Evolutionary conservation across 176 grass and related monocot genomes (phyloP), one percentile per base, ranked within the genome.

Genomic region (Thinopyrum elongatum): DNA sequence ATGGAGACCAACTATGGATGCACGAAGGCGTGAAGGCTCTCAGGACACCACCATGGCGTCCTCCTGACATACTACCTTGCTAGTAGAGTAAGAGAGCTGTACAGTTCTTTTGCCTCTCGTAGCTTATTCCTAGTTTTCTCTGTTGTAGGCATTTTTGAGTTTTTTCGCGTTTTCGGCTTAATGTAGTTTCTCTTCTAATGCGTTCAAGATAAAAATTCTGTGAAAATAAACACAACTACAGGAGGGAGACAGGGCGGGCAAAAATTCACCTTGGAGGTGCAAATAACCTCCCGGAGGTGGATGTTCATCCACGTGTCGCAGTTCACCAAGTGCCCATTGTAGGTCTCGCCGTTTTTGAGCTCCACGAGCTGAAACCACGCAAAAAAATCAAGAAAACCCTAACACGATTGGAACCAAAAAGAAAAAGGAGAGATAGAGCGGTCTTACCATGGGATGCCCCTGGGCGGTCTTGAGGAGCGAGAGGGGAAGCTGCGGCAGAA

Each of bases 261-360:
- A 17, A 35, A 25, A 71, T 70, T 86, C 78, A 99, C 97, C 97
- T 99, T 99, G 38, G 97, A 99, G 41, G 97, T 99, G 77, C 97
- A 99, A 75, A 99, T 99, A 80, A 99, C 97, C 87, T 99, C 97
- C 68, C 97, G 85, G 41, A 99, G 97, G 83, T 99, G 97, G 62
- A 99, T 99, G 82, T 99, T 99, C 97, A 99, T 99, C 97, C 97
- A 99, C 47, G 97, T 99, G 78, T 99, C 97, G 38, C 97, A 99
- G 61, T 99, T 99, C 34, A 99, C 97, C 89, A 99, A 91, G 84
- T 99, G 97, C 30, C 97, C 97, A 35, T 99, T 99, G 83, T 97
- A 99, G 2, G 97, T 99, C 85, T 99, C 97, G 3, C 97, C 97
- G 46, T 99, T 99, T 87, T 99, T 99, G 82, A 99, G 85, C 87